Evolutionary conservation across 805 yeast genomes (phyloP), one percentile per base, ranked within the genome.

Genomic region (Spathaspora sp.): DNA sequence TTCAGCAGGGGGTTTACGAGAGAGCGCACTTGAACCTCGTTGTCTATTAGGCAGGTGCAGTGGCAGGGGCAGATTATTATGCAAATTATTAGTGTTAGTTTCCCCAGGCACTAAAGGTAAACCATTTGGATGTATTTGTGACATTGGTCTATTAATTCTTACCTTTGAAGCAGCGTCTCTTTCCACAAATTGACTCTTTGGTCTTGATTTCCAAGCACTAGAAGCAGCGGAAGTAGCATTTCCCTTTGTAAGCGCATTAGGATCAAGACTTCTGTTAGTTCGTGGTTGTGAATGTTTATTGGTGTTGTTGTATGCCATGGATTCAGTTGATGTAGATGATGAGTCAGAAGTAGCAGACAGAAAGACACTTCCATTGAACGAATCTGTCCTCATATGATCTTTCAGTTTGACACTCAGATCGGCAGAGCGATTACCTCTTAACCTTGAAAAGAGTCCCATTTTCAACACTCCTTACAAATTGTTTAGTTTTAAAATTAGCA

Each of bases 361-460:
- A 44, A 70, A 66, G 28, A 71, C 76, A 55, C 72, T 67, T 35
- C 68, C 66, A 23, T 58, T 57, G 42, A 57, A 53, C 12, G 68
- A 65, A 38, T 48, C 39, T 12, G 40, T 29, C 26, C 29, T 45
- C 19, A n/a, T 20, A 14, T 20, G 38, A 14, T 14, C 39, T 12
- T 45, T 45, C 28, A 17, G 40, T n/a, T 35, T 35, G 8, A 35
- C 40, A 16, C 40, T 35, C 40, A 28, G 39, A 12, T 17, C 40
- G n/a, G 8, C n/a, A n/a, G 47, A 29, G 12, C 23, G 39, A 45
- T 31, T 23, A 2, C 40, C 6, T 45, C 47, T 45, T 10, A 45
- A 23, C 23, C 47, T 45, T 18, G 47, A 45, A 20, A 45, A 45
- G 23, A 45, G 26, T n/a, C 47, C 47, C 47, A 45, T 45, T 7